phyloP scores from a whole-genome alignment of 2,329 filamentous ascomycete genomes.

The Ramichloridium luteum region DNA sequence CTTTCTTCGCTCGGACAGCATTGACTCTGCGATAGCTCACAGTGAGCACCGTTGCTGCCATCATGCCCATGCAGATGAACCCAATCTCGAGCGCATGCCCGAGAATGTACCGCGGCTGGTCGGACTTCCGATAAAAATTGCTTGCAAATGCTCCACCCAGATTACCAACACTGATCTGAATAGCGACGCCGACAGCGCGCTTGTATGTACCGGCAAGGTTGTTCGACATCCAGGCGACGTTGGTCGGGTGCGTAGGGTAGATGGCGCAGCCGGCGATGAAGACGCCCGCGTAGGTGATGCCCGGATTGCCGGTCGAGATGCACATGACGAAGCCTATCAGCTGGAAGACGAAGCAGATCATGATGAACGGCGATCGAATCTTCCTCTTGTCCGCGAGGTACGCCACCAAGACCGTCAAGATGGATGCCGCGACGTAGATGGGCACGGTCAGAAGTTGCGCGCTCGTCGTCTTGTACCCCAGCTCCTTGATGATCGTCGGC shows the following conservation, averaged over 20 bases:
- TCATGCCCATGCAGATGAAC: conserved; percentile 36
- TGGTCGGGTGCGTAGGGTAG: conserved; percentile 13
- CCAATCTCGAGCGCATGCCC: conserved; percentile 41
- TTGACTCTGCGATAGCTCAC: conserved; percentile 48
- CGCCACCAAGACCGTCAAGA: conserved; percentile 14
- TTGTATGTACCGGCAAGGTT: conserved; percentile 44
- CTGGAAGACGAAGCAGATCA: conserved; percentile 13
- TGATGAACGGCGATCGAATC: conserved; percentile 17
- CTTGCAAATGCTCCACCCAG: conserved; percentile 48
- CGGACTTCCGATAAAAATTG: conserved; percentile 52
- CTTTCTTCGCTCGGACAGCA: conserved; percentile 35
- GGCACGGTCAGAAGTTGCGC: conserved; percentile 36
- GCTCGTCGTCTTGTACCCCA: conserved; percentile 31
- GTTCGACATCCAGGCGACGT: conserved; percentile 25
- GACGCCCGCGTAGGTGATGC: conserved; percentile 20
- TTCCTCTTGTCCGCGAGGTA: conserved; percentile 17
- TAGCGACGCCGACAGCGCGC: conserved; percentile 35
- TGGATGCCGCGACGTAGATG: conserved; percentile 26
- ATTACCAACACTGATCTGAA: conserved; percentile 41
- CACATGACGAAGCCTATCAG: conserved; percentile 18
- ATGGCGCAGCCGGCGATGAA: conserved; percentile 18
- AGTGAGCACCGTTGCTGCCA: conserved; percentile 33
- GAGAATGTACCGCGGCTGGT: conserved; percentile 38
- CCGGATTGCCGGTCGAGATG: conserved; percentile 12
- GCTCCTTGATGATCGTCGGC: conserved; percentile 7